A percentile compares a stretch with the other conserved stretches of the same genome.
Conservation (phyloP, 2,329 filamentous ascomycete genomes). For the Alternaria triticimaculans region DNA sequence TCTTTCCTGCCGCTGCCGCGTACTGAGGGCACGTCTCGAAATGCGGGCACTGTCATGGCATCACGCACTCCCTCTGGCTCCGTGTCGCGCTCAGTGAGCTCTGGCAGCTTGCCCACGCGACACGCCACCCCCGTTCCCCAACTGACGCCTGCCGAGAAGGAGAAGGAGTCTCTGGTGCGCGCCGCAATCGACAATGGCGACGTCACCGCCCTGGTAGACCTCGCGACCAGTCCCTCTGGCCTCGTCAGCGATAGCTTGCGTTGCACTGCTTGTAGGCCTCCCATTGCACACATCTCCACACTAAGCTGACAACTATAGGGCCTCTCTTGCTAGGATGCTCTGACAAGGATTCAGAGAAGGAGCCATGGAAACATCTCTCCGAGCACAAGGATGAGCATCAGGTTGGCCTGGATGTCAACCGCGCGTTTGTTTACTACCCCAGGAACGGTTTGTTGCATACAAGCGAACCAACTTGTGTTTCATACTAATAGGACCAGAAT, state of each 20-base stretch:
- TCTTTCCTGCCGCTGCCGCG: background rate
- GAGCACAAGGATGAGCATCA: slow-evolving; percentile 89
- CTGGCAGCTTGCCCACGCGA: slow-evolving; percentile 29
- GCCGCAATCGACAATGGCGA: slow-evolving; percentile 52
- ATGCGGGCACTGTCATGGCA: slow-evolving; percentile 35
- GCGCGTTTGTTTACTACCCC: slow-evolving; percentile 98
- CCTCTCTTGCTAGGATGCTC: slow-evolving; percentile 61
- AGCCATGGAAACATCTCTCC: slow-evolving; percentile 67
- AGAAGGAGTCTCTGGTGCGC: slow-evolving; percentile 44
- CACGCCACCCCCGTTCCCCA: slow-evolving; percentile 19
- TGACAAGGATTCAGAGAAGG: slow-evolving; percentile 23
- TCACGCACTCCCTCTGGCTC: slow-evolving; percentile 31
- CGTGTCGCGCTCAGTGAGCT: slow-evolving; percentile 40
- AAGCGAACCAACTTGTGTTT: background rate
- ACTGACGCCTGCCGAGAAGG: slow-evolving; percentile 32
- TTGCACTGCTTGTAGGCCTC: slow-evolving; percentile 73
- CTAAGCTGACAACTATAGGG: slow-evolving; percentile 57
- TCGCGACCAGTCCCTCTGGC: slow-evolving; percentile 54
- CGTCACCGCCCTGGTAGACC: slow-evolving; percentile 48
- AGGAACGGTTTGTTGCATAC: slow-evolving; percentile 62
- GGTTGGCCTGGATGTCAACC: slow-evolving; percentile 88
- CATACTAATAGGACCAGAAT: slow-evolving; percentile 63
- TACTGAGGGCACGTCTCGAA: slow-evolving; percentile 12
- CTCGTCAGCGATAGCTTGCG: slow-evolving; percentile 64
- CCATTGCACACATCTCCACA: background rate